Evolutionary conservation across 2,329 filamentous ascomycete species (phyloP), one percentile per base, ranked within the genome.

Genomic region (Nemania sp.): DNA sequence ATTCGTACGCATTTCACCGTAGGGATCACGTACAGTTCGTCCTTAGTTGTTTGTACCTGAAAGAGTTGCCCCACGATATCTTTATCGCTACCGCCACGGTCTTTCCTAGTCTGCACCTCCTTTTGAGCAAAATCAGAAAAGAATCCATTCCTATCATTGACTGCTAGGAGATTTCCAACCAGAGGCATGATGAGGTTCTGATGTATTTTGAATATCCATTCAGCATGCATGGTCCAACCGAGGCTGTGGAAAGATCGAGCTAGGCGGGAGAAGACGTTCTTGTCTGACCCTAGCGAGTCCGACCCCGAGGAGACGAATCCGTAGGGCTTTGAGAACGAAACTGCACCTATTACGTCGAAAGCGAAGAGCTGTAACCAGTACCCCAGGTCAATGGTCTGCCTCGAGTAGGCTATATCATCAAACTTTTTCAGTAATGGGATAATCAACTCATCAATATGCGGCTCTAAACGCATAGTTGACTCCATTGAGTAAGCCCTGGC

Each of bases 401-500:
- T 49, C 22, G 51, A 53, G 22, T 24, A 29, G 26, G 64, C 55
- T 5, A 55, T n/a, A 1, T 54, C 51, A 45, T 67, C 69, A 13
- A 71, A 41, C 49, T 57, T 64, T 22, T 13, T 43, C 5, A 71
- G 38, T 22, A 66, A 20, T 18, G 8, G 26, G 6, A 26, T 27
- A 18, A 66, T 32, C 4, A 70, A 15, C 6, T 54, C 51, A 29
- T 69, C 24, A 13, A 72, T 38, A n/a, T 68, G 66, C 22, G 64
- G 49, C 51, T 72, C 70, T 3, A 72, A 58, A n/a, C 62, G 58
- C 24, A 58, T 51, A 29, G 63, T 69, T 2, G 69, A 72, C 20
- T 71, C 70, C 70, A 72, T 69, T 1, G 70, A 59, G 51, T 72
- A 72, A 4, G 66, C 61, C 10, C 69, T 62, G 3, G 70, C 69